phyloP scores from a whole-genome alignment of 352 stramenopile genomes.

The Globisporangium recalcitrans region DNA sequence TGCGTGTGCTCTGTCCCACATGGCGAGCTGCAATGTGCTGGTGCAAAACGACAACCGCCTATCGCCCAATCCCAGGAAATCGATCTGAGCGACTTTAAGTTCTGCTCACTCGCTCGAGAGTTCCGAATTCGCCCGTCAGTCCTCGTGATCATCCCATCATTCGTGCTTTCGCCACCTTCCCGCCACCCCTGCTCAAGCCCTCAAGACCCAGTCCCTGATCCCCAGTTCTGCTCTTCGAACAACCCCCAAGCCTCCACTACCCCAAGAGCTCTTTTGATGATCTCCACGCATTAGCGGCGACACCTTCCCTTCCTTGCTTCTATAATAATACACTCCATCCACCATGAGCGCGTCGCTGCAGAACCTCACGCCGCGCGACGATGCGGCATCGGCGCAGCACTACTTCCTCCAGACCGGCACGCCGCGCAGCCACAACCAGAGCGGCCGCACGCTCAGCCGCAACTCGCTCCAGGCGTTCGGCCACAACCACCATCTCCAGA shows the following conservation, averaged over 20 bases:
- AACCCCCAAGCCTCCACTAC: neutral
- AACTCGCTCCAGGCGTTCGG: neutral
- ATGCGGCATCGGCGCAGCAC: neutral
- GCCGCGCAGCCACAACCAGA: conserved; percentile 1
- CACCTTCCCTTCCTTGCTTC: neutral
- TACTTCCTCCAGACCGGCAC: conserved; percentile 4
- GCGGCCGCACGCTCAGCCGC: neutral
- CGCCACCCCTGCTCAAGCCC: neutral
- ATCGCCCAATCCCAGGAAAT: neutral
- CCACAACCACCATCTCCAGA: conserved; percentile 9
- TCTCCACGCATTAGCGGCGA: neutral
- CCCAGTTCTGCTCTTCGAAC: too few relatives aligned
- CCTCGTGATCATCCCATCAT: neutral
- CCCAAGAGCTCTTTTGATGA: conserved; percentile 4
- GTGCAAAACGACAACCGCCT: neutral
- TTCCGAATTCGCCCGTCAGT: neutral
- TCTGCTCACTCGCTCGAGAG: neutral
- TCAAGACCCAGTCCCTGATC: neutral
- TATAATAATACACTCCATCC: neutral
- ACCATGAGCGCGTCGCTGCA: neutral
- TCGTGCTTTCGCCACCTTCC: neutral
- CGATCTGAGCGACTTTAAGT: neutral
- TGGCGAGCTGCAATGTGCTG: too few relatives aligned
- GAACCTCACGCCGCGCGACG: conserved; percentile 8
- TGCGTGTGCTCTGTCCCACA: too few relatives aligned